Evolutionary conservation across 495 filamentous ascomycete species (phyloP).

Genomic region (Extremus antarcticus): DNA sequence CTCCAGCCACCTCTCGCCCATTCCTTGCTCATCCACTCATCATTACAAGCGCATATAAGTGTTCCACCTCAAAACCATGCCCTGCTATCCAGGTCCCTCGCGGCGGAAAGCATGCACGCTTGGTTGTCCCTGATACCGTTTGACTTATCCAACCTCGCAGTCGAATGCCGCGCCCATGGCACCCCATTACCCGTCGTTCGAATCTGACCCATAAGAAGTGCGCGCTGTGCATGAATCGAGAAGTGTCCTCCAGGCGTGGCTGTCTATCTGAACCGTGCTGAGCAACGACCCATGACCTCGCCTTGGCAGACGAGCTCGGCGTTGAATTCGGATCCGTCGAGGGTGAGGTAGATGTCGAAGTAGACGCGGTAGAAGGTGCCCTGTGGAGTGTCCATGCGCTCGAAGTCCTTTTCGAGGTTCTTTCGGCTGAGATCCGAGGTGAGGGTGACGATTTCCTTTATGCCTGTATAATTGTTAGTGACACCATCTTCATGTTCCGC

Average conservation of each 20-base stretch:
- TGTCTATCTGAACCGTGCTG: conserved; percentile 60
- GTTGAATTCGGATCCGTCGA: conserved; percentile 95
- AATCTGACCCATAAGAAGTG: too few species aligned
- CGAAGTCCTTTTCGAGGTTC: conserved; percentile 97
- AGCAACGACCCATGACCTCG: conserved; percentile 96
- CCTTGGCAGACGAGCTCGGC: conserved; percentile 97
- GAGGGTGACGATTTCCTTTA: conserved; percentile 97
- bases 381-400: conserved; percentile 98
- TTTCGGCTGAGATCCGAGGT: conserved; percentile 95
- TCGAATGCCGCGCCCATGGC: too few species aligned
- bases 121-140: neutral
- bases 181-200: neutral
- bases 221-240: too few species aligned
- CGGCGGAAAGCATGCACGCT: neutral
- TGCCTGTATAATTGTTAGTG: conserved; percentile 47
- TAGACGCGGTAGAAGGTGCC: conserved; percentile 93
- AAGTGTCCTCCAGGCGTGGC: too few species aligned
- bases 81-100: neutral
- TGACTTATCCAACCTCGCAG: too few species aligned
- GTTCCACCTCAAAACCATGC: too few species aligned
- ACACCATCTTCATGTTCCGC: neutral
- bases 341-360: conserved; percentile 79
- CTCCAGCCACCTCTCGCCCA: too few species aligned
- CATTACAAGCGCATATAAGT: neutral
- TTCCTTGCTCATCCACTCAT: neutral